Conservation (phyloP, 176 grass and related monocot species). For the Eragrostis curvula region DNA sequence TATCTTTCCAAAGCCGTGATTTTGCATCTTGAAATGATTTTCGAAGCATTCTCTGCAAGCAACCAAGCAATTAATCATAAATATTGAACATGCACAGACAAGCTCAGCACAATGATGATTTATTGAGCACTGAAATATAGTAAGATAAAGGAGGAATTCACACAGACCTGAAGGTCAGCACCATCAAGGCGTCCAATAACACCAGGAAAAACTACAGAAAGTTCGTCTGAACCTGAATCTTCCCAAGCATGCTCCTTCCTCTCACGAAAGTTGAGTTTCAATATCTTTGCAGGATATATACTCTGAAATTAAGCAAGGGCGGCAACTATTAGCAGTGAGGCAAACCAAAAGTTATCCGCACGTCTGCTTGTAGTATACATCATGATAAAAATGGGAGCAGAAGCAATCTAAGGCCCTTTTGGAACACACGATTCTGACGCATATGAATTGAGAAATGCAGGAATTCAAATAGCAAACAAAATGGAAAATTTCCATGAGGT, state of each 20-base stretch:
- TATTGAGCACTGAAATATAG: not conserved
- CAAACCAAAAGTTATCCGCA: constrained; percentile 7
- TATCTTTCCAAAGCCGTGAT: constrained; percentile 64
- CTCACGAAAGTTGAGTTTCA: constrained; percentile 65
- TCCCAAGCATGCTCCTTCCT: constrained; percentile 51
- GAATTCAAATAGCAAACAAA: not conserved
- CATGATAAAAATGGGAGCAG: constrained; percentile 9
- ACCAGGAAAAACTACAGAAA: constrained; percentile 69
- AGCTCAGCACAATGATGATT: not conserved
- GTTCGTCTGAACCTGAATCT: constrained; percentile 68
- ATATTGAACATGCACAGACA: not conserved
- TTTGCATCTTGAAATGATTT: constrained; percentile 73
- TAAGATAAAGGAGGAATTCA: constrained; percentile 17
- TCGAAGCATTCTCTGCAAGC: constrained; percentile 62
- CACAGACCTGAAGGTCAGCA: constrained; percentile 75
- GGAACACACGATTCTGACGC: not conserved
- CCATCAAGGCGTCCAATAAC: constrained; percentile 78
- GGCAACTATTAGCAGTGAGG: constrained; percentile 17
- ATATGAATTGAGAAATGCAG: not conserved
- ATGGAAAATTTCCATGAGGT: not conserved
- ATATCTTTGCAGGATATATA: constrained; percentile 69
- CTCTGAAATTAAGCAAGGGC: constrained; percentile 55
- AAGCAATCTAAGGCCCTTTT: constrained; percentile 5
- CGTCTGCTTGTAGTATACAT: not conserved
- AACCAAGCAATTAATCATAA: constrained; percentile 18